Percentiles rank a stretch among this genome's conserved stretches.
phyloP scores from a whole-genome alignment of 352 stramenopile species.

The Phytophthora lateralis region DNA sequence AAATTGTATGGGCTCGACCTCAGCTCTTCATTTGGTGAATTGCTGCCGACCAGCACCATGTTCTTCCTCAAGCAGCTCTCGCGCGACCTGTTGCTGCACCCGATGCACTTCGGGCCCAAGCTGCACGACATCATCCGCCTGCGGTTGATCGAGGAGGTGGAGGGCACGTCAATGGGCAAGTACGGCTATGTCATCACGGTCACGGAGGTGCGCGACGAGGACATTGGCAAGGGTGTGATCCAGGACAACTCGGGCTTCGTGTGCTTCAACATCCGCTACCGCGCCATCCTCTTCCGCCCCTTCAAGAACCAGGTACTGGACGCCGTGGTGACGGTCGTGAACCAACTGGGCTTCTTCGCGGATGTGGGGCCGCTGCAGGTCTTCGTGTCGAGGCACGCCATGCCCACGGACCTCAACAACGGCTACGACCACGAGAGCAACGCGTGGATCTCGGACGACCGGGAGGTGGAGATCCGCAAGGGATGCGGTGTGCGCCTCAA shows the following conservation, averaged over 20 bases:
- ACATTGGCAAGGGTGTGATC: slow-evolving; percentile 97
- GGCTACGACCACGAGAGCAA: slow-evolving; percentile 97
- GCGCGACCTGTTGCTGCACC: slow-evolving; percentile 94
- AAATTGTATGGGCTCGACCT: too few species aligned
- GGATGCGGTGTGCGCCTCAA: slow-evolving; percentile 95
- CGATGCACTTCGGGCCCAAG: slow-evolving; percentile 96
- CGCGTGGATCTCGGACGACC: slow-evolving; percentile 97
- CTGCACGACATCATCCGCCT: slow-evolving; percentile 96
- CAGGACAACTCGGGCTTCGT: slow-evolving; percentile 98
- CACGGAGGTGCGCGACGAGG: slow-evolving; percentile 95
- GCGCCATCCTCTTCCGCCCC: slow-evolving; percentile 95
- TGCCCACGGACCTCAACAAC: slow-evolving; percentile 94
- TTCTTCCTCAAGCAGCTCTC: slow-evolving; percentile 91
- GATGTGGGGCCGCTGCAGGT: slow-evolving; percentile 96
- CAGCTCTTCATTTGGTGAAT: background rate
- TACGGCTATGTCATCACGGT: slow-evolving; percentile 98
- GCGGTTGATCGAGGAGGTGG: slow-evolving; percentile 96
- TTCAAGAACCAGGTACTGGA: slow-evolving; percentile 99
- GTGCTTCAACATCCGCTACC: slow-evolving; percentile 96
- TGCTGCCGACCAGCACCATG: slow-evolving; percentile 39
- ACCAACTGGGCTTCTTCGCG: slow-evolving; percentile 96
- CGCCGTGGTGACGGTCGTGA: slow-evolving; percentile 96
- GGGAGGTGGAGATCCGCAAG: slow-evolving; percentile 96
- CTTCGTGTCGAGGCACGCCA: slow-evolving; percentile 97
- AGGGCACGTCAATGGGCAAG: slow-evolving; percentile 95